These are phyloP conservation scores for Fusarium anthophilum DNA, from an alignment of 2,329 filamentous ascomycete species.

Conservation along the genomic window DNA sequence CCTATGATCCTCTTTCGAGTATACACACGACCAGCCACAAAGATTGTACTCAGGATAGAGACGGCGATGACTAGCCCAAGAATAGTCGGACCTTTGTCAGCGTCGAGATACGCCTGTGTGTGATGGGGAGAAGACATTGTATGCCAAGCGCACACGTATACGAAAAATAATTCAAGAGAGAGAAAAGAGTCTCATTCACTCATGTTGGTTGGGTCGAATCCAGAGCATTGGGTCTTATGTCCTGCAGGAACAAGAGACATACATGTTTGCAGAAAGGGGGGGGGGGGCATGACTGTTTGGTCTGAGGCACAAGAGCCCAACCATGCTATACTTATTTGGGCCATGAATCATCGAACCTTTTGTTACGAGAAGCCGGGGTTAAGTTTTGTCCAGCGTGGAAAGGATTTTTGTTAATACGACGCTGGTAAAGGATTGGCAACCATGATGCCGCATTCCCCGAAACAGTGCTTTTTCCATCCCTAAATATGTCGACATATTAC, in stretches of 20 bases:
- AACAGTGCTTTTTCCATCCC: not conserved
- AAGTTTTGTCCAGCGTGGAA: not conserved
- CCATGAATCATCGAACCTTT: not conserved
- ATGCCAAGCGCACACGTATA: not conserved
- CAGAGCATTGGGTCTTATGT: not conserved
- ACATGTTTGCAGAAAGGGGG: not conserved
- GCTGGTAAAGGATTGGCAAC: not conserved
- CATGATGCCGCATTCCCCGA: not conserved
- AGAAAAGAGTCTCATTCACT: not conserved
- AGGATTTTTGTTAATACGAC: not conserved
- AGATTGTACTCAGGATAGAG: conserved; percentile 17
- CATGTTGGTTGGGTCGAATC: not conserved
- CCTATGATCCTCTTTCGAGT: conserved; percentile 27
- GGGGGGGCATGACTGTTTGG: not conserved
- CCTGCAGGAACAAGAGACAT: not conserved
- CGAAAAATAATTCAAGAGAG: not conserved
- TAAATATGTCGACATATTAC: not conserved
- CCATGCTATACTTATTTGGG: not conserved
- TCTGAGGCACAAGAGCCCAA: not conserved
- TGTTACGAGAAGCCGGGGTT: not conserved
- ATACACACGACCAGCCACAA: conserved; percentile 19
- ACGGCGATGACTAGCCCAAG: conserved; percentile 12
- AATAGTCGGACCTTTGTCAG: conserved; percentile 26
- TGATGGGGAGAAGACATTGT: conserved; percentile 9
- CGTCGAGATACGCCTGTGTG: conserved; percentile 17